Evolutionary conservation across 2,329 filamentous ascomycete genomes (phyloP).

Genomic region (Colletotrichum incanum): DNA sequence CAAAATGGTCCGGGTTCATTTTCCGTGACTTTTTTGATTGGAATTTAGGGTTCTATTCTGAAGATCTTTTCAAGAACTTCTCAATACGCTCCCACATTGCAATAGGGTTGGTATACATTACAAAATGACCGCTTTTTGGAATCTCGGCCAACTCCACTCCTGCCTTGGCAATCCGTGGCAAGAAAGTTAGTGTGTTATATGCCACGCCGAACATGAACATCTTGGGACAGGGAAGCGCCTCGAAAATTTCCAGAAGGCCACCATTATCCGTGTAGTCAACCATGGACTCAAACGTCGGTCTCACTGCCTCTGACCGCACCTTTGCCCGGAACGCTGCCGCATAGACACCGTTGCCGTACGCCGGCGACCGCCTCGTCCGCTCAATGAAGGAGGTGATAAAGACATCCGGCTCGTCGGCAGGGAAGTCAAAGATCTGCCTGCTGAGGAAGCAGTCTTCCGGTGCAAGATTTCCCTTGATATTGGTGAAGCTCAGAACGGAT

Average conservation of each 20-base stretch:
- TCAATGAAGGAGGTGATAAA: conserved; percentile 33
- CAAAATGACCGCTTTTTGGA: conserved; percentile 46
- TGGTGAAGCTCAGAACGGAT: conserved; percentile 45
- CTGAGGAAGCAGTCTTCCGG: conserved; percentile 49
- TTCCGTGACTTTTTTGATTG: too few species aligned
- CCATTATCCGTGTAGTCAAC: conserved; percentile 46
- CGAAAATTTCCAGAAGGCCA: conserved; percentile 43
- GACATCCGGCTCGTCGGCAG: not conserved
- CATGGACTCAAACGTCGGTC: conserved; percentile 48
- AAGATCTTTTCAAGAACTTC: not conserved
- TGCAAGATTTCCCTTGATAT: conserved; percentile 50
- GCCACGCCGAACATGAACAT: conserved; percentile 47
- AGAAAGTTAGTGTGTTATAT: conserved; percentile 40
- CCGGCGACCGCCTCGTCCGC: conserved; percentile 35
- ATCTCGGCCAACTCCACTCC: conserved; percentile 47
- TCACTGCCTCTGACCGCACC: conserved; percentile 43
- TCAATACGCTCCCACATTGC: conserved; percentile 24
- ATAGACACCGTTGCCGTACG: conserved; percentile 42
- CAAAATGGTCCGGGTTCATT: too few species aligned
- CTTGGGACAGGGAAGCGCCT: conserved; percentile 36
- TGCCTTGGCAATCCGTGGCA: conserved; percentile 28
- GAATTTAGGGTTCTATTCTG: not conserved
- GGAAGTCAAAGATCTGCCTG: conserved; percentile 45
- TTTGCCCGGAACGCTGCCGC: conserved; percentile 40
- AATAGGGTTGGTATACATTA: conserved; percentile 48